Base-by-base conservation (phyloP, 495 filamentous ascomycete species). In the Xylaria castorea region DNA sequence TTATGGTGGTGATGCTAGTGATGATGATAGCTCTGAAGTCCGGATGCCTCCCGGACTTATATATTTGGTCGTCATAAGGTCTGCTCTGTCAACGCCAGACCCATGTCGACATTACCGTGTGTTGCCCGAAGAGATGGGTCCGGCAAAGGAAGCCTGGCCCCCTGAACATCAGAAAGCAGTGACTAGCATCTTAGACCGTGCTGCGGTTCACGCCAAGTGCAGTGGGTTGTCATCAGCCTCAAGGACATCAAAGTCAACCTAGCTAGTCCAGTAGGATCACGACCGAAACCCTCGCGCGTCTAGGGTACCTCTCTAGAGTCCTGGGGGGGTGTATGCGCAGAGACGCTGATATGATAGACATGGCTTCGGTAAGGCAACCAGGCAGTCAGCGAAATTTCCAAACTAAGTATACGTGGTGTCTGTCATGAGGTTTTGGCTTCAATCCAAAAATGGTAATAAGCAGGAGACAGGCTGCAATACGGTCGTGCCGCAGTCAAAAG, bases 171-270 rank as follows among this genome's bases (percentile, higher is more conserved):
- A 67, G 22, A 38, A 66, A 34, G 51, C 55, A 64, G 48, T 73
- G 63, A 66, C 63, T 72, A 53, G 46, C 64, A 72, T 72, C 51
- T n/a, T 66, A n/a, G 51, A 22, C 27, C 61, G 51, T 61, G 71
- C 71, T 73, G 71, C 71, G 71, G 71, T 69, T 73, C 71, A 42
- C 40, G 65, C 66, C 65, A 73, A 68, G 71, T 34, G 32, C 42
- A 27, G 69, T 64, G 60, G 57, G 55, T 27, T n/a, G 6, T n/a
- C 71, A 73, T 73, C 64, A 73, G 71, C 71, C 71, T 73, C 71
- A 61, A 69, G 0, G 9, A 63, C 64, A 20, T 63, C 57, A 7
- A 70, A 50, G 38, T 40, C 25, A 72, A 67, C 48, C 61, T 60
- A 60, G 44, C 30, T 32, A 67, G 69, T 40, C 71, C 22, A 46